Evolutionary conservation across 2,329 filamentous ascomycete genomes (phyloP).

Genomic region (Alternaria sp.): DNA sequence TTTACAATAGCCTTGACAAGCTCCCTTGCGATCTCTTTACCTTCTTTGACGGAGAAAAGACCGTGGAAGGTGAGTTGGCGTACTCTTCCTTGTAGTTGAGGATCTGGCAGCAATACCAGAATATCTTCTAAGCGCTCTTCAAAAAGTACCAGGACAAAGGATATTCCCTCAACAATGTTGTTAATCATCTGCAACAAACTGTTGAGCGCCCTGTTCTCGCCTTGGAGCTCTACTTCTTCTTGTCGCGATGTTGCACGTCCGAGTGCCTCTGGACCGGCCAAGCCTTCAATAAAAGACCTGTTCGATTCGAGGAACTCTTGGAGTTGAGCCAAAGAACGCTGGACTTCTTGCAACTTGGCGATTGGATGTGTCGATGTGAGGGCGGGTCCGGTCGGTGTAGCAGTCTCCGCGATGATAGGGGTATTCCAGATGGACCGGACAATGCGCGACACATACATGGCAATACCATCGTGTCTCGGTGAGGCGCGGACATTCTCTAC

Average conservation of each 20-base stretch:
- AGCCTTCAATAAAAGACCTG: slow-evolving; percentile 87
- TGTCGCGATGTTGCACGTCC: slow-evolving; percentile 79
- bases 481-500: slow-evolving; percentile 88
- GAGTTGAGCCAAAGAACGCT: slow-evolving; percentile 80
- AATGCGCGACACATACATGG: slow-evolving; percentile 86
- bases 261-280: slow-evolving; percentile 90
- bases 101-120: slow-evolving; percentile 73
- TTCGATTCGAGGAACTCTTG: slow-evolving; percentile 87
- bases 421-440: slow-evolving; percentile 88
- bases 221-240: slow-evolving; percentile 90
- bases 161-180: slow-evolving; percentile 94
- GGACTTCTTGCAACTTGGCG: slow-evolving; percentile 76
- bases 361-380: slow-evolving; percentile 73
- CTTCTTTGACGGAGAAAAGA: slow-evolving; percentile 80
- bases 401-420: slow-evolving; percentile 69
- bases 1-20: slow-evolving; percentile 98
- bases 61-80: slow-evolving; percentile 84
- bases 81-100: slow-evolving; percentile 72
- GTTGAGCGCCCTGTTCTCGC: slow-evolving; percentile 91
- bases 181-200: slow-evolving; percentile 85
- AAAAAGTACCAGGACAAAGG: slow-evolving; percentile 92
- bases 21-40: slow-evolving; percentile 89
- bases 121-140: slow-evolving; percentile 94
- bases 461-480: slow-evolving; percentile 86
- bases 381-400: slow-evolving; percentile 65